Conservation (phyloP, 441 rosid genomes). For the Corymbia citriodora region DNA sequence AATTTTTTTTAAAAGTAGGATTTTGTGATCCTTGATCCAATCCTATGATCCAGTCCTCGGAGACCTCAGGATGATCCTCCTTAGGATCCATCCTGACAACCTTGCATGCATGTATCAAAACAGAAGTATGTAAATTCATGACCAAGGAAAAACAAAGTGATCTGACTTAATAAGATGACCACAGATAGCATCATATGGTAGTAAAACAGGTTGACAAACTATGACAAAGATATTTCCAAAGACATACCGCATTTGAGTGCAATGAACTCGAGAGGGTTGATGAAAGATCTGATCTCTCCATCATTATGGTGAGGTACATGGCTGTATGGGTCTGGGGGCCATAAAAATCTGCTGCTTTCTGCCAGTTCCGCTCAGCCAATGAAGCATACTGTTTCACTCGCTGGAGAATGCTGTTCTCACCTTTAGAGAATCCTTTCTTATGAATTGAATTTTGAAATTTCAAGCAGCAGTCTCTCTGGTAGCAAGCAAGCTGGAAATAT, state of each 20-base stretch:
- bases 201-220: neutral
- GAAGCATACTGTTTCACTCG: conserved; percentile 83
- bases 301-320: conserved; percentile 67
- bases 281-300: conserved; percentile 68
- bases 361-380: conserved; percentile 89
- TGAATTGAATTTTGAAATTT: conserved; percentile 48
- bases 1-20: neutral
- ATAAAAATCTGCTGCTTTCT: conserved; percentile 72
- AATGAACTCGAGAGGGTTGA: conserved; percentile 44
- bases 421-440: conserved; percentile 37
- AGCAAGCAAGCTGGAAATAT: conserved; percentile 78
- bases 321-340: conserved; percentile 61
- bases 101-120: neutral
- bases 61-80: neutral
- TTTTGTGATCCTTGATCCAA: neutral
- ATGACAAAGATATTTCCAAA: neutral
- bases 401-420: conserved; percentile 39
- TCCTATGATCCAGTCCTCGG: neutral
- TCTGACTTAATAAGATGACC: neutral
- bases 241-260: conserved; percentile 52
- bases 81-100: neutral
- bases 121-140: neutral
- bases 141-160: neutral
- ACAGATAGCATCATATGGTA: neutral
- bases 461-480: conserved; percentile 76